These are phyloP conservation scores for Friedmanniomyces endolithicus DNA, from an alignment of 495 filamentous ascomycete species.

Conservation along the genomic window DNA sequence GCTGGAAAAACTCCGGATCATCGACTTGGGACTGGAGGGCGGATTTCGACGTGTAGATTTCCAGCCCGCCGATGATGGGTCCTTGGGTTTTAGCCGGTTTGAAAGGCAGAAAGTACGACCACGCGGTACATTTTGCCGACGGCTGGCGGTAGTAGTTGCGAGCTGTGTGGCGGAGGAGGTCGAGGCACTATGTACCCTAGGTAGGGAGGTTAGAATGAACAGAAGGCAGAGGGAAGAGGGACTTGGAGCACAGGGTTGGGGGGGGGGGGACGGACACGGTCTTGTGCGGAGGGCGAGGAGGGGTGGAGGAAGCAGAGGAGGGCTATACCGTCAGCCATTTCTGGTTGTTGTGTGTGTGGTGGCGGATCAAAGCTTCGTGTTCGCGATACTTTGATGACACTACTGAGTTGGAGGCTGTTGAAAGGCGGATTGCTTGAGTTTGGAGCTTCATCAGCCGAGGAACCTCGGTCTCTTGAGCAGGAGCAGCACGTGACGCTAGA, in stretches of 20 bases:
- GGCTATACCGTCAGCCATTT: conserved; percentile 2
- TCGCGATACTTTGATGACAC: not conserved
- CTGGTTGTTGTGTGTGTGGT: not conserved
- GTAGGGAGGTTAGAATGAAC: not conserved
- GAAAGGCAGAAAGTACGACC: conserved; percentile 11
- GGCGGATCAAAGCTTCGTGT: not conserved
- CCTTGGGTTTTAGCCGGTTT: not conserved
- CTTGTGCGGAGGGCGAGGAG: conserved; percentile 1
- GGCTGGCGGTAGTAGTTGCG: conserved; percentile 16
- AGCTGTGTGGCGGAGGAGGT: conserved; percentile 6
- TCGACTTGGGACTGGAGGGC: conserved; percentile 11
- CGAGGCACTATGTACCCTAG: conserved; percentile 4
- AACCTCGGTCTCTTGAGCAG: not conserved
- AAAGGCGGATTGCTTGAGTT: too few species aligned
- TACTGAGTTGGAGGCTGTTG: too few species aligned
- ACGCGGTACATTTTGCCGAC: conserved; percentile 6
- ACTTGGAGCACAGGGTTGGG: too few species aligned
- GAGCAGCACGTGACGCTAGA: not conserved
- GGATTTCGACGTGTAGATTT: conserved; percentile 13
- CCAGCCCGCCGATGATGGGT: conserved; percentile 4
- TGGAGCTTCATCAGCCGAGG: not conserved
- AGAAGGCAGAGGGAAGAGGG: not conserved
- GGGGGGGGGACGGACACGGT: conserved; percentile 1
- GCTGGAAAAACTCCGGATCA: conserved; percentile 12
- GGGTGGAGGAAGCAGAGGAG: conserved; percentile 11